Conservation (phyloP, 805 yeast genomes). For the Cyberlindnera mrakii region DNA sequence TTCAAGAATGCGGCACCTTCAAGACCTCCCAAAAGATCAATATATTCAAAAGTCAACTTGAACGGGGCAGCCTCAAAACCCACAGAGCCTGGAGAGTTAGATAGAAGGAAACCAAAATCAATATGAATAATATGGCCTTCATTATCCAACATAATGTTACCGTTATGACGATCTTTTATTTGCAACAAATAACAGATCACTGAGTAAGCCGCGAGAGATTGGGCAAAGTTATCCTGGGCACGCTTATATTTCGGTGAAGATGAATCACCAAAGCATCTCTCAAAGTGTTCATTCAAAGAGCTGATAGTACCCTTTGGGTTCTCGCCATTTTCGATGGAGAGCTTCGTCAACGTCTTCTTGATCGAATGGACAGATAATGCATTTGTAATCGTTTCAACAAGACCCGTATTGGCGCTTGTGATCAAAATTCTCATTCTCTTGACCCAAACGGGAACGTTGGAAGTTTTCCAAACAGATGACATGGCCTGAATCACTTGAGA, state of each 20-base stretch:
- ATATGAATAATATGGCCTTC: constrained; percentile 95
- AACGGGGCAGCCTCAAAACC: constrained; percentile 98
- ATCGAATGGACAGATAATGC: constrained; percentile 92
- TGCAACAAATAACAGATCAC: constrained; percentile 85
- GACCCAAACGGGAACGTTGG: constrained; percentile 77
- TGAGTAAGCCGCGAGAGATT: constrained; percentile 87
- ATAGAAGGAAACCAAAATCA: constrained; percentile 89
- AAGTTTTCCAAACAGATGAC: constrained; percentile 74
- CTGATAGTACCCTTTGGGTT: constrained; percentile 67
- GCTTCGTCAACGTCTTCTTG: constrained; percentile 82
- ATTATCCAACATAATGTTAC: constrained; percentile 93
- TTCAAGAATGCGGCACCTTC: constrained; percentile 53
- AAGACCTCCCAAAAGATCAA: constrained; percentile 80
- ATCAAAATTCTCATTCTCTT: constrained; percentile 88
- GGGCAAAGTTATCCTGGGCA: constrained; percentile 83
- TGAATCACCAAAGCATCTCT: constrained; percentile 65
- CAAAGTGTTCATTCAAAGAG: constrained; percentile 73
- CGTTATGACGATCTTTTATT: constrained; percentile 94
- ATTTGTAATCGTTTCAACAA: constrained; percentile 94
- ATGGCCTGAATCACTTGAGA: constrained; percentile 88
- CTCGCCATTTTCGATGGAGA: constrained; percentile 59
- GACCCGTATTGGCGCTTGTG: constrained; percentile 84
- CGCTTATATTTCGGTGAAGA: constrained; percentile 47
- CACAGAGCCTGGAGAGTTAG: constrained; percentile 94
- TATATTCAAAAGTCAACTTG: constrained; percentile 83